Percentiles rank a stretch among this genome's conserved stretches.
These are phyloP conservation scores for Microthlaspi erraticum DNA, from an alignment of 345 rosid genomes.

Conservation along the genomic window DNA sequence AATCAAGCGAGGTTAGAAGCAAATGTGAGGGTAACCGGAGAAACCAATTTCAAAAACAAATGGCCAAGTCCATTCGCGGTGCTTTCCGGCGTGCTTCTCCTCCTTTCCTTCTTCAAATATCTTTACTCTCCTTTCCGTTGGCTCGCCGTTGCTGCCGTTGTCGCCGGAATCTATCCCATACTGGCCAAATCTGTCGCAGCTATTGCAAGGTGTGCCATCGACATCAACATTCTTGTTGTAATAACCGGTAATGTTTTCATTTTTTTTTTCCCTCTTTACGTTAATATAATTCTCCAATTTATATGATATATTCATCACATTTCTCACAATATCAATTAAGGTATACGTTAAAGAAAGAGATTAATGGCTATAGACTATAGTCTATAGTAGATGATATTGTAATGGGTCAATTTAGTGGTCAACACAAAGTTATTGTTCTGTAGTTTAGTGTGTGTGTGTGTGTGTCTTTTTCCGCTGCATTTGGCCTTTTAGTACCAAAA, in stretches of 20 bases:
- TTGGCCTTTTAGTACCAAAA: constrained; percentile 17
- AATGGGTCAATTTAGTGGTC: constrained; percentile 25
- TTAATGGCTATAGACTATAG: neutral
- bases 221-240: constrained; percentile 69
- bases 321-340: neutral
- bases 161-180: constrained; percentile 65
- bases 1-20: constrained; percentile 89
- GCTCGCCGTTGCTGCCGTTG: constrained; percentile 77
- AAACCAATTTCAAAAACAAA: constrained; percentile 54
- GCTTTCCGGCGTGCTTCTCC: constrained; percentile 62
- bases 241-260: constrained; percentile 63
- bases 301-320: neutral
- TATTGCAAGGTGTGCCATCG: constrained; percentile 55
- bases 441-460: neutral
- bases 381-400: neutral
- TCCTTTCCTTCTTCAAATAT: constrained; percentile 62
- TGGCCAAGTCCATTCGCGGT: constrained; percentile 89
- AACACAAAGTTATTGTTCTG: constrained; percentile 9
- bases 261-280: neutral
- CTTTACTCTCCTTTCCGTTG: constrained; percentile 65
- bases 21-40: constrained; percentile 67
- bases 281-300: neutral
- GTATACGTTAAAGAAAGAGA: neutral
- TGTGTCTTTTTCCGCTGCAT: constrained; percentile 8
- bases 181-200: constrained; percentile 58